Conservation (phyloP, 2,329 filamentous ascomycete genomes). For the Periconia macrospinosa region DNA sequence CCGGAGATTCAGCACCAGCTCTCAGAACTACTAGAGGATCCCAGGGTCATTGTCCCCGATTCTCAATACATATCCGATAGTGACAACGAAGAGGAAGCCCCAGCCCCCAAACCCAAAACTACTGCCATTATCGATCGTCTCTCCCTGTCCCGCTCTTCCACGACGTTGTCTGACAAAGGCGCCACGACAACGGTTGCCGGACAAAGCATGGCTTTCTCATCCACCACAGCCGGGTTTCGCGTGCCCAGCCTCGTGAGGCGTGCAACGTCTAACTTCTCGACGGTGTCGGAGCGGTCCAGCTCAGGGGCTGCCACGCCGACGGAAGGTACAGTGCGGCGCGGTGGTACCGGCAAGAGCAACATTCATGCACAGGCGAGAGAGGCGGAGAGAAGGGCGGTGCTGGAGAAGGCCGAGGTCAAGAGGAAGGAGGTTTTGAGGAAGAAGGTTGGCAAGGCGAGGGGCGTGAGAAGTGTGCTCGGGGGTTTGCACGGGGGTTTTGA, state of each 20-base stretch:
- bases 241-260: constrained; percentile 72
- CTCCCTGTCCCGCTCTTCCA: constrained; percentile 61
- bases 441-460: constrained; percentile 40
- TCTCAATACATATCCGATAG: constrained; percentile 46
- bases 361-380: constrained; percentile 64
- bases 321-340: constrained; percentile 44
- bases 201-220: constrained; percentile 58
- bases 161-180: constrained; percentile 23
- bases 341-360: constrained; percentile 61
- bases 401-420: constrained; percentile 56
- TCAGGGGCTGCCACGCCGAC: constrained; percentile 36
- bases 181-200: constrained; percentile 22
- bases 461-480: constrained; percentile 37
- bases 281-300: constrained; percentile 25
- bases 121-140: constrained; percentile 71
- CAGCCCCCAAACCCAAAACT: constrained; percentile 23
- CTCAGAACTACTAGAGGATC: constrained; percentile 77
- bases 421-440: constrained; percentile 52
- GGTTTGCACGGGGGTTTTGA: constrained; percentile 40
- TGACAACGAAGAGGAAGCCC: constrained; percentile 40
- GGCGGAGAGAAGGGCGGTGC: constrained; percentile 54
- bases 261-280: constrained; percentile 63
- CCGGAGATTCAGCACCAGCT: constrained; percentile 82
- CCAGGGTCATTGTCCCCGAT: constrained; percentile 57
- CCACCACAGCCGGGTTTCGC: constrained; percentile 54